Evolutionary conservation across 805 yeast genomes (phyloP).

Genomic region (Nakazawaea holstii): DNA sequence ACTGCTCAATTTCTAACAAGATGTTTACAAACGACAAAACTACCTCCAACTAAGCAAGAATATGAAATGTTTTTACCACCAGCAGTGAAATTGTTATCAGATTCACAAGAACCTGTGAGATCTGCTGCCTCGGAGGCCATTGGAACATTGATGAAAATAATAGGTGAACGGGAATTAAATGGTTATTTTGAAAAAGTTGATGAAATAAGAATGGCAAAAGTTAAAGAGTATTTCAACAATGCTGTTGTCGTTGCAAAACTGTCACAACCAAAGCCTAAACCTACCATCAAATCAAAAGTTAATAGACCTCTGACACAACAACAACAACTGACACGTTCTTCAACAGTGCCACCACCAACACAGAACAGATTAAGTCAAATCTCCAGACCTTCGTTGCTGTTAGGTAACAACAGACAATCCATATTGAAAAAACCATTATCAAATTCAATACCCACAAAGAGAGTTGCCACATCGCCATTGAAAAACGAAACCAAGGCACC

Average conservation of each 20-base stretch:
- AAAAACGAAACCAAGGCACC: slow-evolving; percentile 27
- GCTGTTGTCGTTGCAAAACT: slow-evolving; percentile 49
- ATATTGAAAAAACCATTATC: slow-evolving; percentile 11
- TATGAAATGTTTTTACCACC: slow-evolving; percentile 51
- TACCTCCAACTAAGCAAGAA: slow-evolving; percentile 46
- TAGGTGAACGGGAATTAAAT: slow-evolving; percentile 65
- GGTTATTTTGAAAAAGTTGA: slow-evolving; percentile 66
- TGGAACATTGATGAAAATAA: slow-evolving; percentile 79
- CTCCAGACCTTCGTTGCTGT: slow-evolving; percentile 9
- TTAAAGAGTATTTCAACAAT: slow-evolving; percentile 48
- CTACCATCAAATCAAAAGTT: slow-evolving; percentile 15
- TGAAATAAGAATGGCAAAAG: slow-evolving; percentile 61
- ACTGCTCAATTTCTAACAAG: slow-evolving; percentile 59
- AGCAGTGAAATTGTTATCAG: slow-evolving; percentile 63
- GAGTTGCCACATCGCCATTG: slow-evolving; percentile 68
- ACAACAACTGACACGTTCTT: slow-evolving; percentile 8
- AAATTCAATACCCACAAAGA: slow-evolving; percentile 50
- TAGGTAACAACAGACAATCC: slow-evolving; percentile 14
- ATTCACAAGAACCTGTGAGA: slow-evolving; percentile 81
- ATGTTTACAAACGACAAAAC: slow-evolving; percentile 47
- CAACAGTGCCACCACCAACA: slow-evolving; percentile 10
- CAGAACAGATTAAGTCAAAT: neutral
- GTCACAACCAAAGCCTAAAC: neutral
- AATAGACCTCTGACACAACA: slow-evolving; percentile 11
- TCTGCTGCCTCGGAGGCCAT: slow-evolving; percentile 69